Evolutionary conservation across 805 yeast genomes (phyloP), one percentile per base, ranked within the genome.

Genomic region (Metschnikowia anglica): DNA sequence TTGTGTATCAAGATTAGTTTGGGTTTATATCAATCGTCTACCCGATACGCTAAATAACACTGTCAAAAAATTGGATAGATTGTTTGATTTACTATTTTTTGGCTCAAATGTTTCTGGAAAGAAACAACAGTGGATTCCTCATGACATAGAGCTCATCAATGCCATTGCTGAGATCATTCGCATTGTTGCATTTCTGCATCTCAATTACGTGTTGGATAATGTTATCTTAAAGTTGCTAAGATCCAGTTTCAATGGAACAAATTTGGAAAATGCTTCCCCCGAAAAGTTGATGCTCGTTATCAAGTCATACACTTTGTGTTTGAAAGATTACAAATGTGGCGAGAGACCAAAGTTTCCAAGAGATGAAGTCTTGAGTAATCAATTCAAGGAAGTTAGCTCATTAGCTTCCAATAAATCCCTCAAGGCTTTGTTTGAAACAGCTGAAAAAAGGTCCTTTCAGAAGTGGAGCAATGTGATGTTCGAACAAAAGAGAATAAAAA

Each of bases 31-130:
- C 18, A 88, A 83, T 62, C 72, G 98, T 48, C 80, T 89, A 51
- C 79, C 95, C 0, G 99, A 95, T 52, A 85, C 97, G 0, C 66
- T 91, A 53, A 93, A 91, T 59, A 83, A 86, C 45, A 89, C 96
- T 0, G 81, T 90, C 2, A 83, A 89, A 55, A 83, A 83, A 42
- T 70, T 93, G 37, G 95, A 85, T 44, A 56, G 65, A 2, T 65
- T 93, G 25, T 80, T 83, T 44, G 74, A 76, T 37, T 48, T 78
- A 4, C 61, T 86, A 31, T 67, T 90, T 18, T 74, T 75, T 38
- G 76, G 71, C 41, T 54, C 60, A 10, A 60, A 53, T 19, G 55
- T 62, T 2, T 47, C 60, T 11, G 66, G 67, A 29, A 77, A 76
- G 45, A 87, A 85, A 51, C 86, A 83, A 50, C 80, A 80, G 29